Conservation (phyloP, 176 grass and related monocot genomes). For the Pharus latifolius region DNA sequence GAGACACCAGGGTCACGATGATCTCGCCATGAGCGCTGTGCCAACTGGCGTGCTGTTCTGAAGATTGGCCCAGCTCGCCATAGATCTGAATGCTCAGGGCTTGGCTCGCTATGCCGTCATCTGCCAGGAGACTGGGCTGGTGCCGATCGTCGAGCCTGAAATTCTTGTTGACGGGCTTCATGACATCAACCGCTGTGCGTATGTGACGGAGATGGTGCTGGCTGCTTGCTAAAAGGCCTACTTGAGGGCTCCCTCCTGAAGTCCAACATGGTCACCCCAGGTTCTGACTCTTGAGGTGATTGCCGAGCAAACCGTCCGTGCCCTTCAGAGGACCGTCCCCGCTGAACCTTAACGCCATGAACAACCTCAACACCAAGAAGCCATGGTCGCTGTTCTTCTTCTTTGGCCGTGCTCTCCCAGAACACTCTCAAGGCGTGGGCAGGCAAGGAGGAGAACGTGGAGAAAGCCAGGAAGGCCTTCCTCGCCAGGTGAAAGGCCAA, state of each 20-base stretch:
- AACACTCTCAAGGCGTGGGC: slow-evolving; percentile 30
- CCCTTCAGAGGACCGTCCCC: slow-evolving; percentile 26
- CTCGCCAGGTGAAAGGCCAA: slow-evolving; percentile 28
- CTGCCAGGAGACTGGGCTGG: slow-evolving; percentile 29
- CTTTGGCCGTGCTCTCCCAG: slow-evolving; percentile 29
- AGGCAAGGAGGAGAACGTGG: slow-evolving; percentile 28
- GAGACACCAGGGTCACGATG: slow-evolving; percentile 31
- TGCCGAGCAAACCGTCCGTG: slow-evolving; percentile 17
- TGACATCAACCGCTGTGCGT: slow-evolving; percentile 13
- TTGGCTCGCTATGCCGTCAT: slow-evolving; percentile 32
- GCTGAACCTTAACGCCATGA: slow-evolving; percentile 28
- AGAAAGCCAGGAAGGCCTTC: slow-evolving; percentile 11
- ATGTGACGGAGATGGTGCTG: slow-evolving; percentile 13
- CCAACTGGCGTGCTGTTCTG: slow-evolving; percentile 33
- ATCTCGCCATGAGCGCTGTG: slow-evolving; percentile 14
- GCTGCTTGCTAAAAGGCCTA: slow-evolving; percentile 35
- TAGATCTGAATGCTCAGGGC: slow-evolving; percentile 24
- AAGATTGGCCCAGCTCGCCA: slow-evolving; percentile 21
- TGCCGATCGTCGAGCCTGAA: slow-evolving; percentile 31
- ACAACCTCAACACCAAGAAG: slow-evolving; percentile 21
- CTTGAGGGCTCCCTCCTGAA: slow-evolving; percentile 31
- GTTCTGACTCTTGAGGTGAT: slow-evolving; percentile 16
- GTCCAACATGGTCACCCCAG: slow-evolving; percentile 33
- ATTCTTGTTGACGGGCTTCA: slow-evolving; percentile 24
- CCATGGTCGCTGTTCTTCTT: slow-evolving; percentile 33